A percentile compares a stretch with the other conserved stretches of the same genome.
These are phyloP conservation scores for Begonia fuchsioides DNA, from an alignment of 306 rosid species.

Conservation along the genomic window DNA sequence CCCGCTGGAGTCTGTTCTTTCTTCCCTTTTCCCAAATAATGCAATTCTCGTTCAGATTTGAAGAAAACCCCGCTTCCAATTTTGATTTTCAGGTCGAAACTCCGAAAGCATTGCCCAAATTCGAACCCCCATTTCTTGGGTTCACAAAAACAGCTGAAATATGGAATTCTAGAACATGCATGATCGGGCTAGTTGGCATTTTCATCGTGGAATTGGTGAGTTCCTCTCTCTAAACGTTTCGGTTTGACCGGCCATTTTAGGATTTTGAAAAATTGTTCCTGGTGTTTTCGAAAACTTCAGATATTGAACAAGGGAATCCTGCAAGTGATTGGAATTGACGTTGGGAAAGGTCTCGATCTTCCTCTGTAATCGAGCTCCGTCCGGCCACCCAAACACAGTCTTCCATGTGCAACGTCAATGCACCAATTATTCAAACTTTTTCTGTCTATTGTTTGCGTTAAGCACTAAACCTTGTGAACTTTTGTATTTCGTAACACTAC, in stretches of 20 bases:
- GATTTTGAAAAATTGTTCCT: neutral
- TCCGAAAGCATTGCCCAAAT: constrained; percentile 68
- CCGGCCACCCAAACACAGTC: neutral
- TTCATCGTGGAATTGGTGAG: constrained; percentile 71
- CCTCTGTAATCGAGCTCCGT: constrained; percentile 34
- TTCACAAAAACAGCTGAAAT: constrained; percentile 79
- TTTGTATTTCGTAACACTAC: too few relatives aligned
- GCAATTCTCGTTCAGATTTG: neutral
- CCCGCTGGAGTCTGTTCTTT: constrained; percentile 57
- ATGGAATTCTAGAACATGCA: constrained; percentile 95
- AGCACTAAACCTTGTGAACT: too few relatives aligned
- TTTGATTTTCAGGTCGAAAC: constrained; percentile 45
- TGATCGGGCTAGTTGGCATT: constrained; percentile 80
- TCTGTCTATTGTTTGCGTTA: too few relatives aligned
- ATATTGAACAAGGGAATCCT: constrained; percentile 71
- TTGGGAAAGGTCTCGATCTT: constrained; percentile 86
- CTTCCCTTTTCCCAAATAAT: neutral
- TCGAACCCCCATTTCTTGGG: constrained; percentile 63
- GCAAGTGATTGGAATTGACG: constrained; percentile 71
- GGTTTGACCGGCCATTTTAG: neutral
- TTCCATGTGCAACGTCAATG: neutral
- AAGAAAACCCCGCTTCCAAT: neutral
- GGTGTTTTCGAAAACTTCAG: constrained; percentile 26
- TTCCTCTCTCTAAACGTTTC: neutral
- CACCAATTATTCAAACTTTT: too few relatives aligned